These are phyloP conservation scores for Tricholomella constricta DNA, from an alignment of 768 basidiomycete genomes.

Conservation along the genomic window DNA sequence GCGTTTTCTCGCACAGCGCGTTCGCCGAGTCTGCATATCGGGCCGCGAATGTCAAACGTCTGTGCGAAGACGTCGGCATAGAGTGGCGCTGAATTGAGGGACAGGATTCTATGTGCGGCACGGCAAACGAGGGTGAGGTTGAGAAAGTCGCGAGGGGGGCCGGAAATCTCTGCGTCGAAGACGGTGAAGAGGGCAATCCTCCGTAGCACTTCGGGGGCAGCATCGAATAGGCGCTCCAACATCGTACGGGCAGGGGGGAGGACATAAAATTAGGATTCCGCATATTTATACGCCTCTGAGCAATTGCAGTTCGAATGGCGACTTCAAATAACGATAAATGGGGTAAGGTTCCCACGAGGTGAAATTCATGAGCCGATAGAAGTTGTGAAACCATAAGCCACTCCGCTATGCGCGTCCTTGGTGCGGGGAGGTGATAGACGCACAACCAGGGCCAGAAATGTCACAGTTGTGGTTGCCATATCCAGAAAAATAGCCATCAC, in stretches of 20 bases:
- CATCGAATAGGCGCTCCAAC: constrained; percentile 31
- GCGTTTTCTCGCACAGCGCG: constrained; percentile 31
- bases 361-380: constrained; percentile 9
- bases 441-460: constrained; percentile 2
- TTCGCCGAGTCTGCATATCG: constrained; percentile 38
- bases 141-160: constrained; percentile 34
- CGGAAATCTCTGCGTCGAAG: constrained; percentile 24
- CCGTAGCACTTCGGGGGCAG: constrained; percentile 36
- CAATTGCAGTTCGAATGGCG: constrained; percentile 21
- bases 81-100: constrained; percentile 26
- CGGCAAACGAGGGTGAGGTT: constrained; percentile 36
- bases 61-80: constrained; percentile 43
- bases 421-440: constrained; percentile 1
- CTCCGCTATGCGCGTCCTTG: neutral
- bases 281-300: constrained; percentile 16
- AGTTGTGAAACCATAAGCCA: constrained; percentile 4
- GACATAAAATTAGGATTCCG: constrained; percentile 12
- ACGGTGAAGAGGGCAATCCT: constrained; percentile 35
- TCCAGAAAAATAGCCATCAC: neutral
- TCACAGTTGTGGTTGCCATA: constrained; percentile 1
- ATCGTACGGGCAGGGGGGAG: constrained; percentile 24
- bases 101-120: constrained; percentile 28
- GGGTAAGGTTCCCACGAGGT: constrained; percentile 20
- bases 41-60: constrained; percentile 51
- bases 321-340: constrained; percentile 17